Evolutionary conservation across 345 rosid species (phyloP).

Genomic region (Diplotaxis tenuifolia): DNA sequence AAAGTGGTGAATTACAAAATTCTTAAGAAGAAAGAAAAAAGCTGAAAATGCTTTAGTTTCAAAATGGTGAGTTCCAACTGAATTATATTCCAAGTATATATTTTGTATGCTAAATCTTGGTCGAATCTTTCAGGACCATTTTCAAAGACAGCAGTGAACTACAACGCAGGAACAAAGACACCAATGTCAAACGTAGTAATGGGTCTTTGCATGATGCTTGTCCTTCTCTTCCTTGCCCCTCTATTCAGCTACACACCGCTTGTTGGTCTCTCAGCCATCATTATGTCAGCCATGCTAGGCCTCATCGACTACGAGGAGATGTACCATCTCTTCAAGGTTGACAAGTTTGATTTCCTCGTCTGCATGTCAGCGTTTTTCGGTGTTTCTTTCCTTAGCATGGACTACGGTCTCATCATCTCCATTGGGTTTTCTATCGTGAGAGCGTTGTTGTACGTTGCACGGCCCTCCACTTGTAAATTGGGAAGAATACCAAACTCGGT

Average conservation of each 20-base stretch:
- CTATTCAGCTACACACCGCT: conserved; percentile 83
- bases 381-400: conserved; percentile 80
- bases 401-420: conserved; percentile 72
- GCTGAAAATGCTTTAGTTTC: background rate
- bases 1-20: no score
- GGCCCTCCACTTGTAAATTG: conserved; percentile 75
- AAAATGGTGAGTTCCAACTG: background rate
- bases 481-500: conserved; percentile 58
- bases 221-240: conserved; percentile 75
- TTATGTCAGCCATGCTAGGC: conserved; percentile 90
- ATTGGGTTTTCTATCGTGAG: conserved; percentile 67
- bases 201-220: conserved; percentile 83
- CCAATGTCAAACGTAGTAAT: conserved; percentile 77
- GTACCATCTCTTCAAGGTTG: conserved; percentile 64
- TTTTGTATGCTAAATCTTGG: background rate
- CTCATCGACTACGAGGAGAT: conserved; percentile 65
- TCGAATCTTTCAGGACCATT: conserved; percentile 62
- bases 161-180: conserved; percentile 66
- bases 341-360: conserved; percentile 75
- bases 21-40: no score
- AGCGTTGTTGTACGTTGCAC: conserved; percentile 64
- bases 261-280: conserved; percentile 84
- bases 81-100: no score
- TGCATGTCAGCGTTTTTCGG: conserved; percentile 79
- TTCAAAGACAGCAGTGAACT: conserved; percentile 92